Percentiles rank a stretch among this genome's conserved stretches.
phyloP scores from a whole-genome alignment of 2,329 filamentous ascomycete genomes.

The Hypoxylon sp. region DNA sequence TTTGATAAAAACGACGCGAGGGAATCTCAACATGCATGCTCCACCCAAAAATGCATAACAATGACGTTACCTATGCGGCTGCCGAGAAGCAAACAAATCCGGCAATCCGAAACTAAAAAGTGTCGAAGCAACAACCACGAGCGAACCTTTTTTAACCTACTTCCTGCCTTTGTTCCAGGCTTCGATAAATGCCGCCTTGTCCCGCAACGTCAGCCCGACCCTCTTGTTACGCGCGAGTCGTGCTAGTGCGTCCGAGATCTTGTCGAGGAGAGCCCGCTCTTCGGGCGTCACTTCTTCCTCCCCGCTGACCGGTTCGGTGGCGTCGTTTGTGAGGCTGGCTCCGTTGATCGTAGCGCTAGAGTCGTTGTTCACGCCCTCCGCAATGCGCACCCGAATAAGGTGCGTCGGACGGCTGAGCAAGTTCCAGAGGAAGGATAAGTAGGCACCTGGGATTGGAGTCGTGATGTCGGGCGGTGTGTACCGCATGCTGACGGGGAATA shows the following conservation, averaged over 20 bases:
- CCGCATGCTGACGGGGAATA: constrained; percentile 91
- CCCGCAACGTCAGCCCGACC: constrained; percentile 84
- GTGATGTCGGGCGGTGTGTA: constrained; percentile 93
- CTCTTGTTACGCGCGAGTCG: constrained; percentile 88
- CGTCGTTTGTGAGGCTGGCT: constrained; percentile 21
- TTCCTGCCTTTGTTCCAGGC: constrained; percentile 68
- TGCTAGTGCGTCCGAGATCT: constrained; percentile 88
- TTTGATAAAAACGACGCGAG: constrained; percentile 12
- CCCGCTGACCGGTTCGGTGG: constrained; percentile 43
- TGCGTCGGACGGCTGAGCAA: constrained; percentile 88
- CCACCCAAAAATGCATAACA: constrained; percentile 38
- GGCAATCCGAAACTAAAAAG: not conserved
- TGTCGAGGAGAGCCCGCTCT: constrained; percentile 81
- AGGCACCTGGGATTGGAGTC: constrained; percentile 85
- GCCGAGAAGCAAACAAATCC: constrained; percentile 20
- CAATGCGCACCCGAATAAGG: constrained; percentile 91
- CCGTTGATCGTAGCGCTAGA: constrained; percentile 58
- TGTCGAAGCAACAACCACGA: not conserved
- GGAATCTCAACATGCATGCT: constrained; percentile 34
- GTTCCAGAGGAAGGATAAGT: constrained; percentile 84
- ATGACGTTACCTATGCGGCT: constrained; percentile 29
- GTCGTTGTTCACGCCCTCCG: constrained; percentile 76
- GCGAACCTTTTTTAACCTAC: constrained; percentile 37
- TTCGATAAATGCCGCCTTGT: constrained; percentile 86
- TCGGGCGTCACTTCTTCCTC: constrained; percentile 59